Conservation (phyloP, 805 yeast genomes). For the Hanseniaspora meyeri region DNA sequence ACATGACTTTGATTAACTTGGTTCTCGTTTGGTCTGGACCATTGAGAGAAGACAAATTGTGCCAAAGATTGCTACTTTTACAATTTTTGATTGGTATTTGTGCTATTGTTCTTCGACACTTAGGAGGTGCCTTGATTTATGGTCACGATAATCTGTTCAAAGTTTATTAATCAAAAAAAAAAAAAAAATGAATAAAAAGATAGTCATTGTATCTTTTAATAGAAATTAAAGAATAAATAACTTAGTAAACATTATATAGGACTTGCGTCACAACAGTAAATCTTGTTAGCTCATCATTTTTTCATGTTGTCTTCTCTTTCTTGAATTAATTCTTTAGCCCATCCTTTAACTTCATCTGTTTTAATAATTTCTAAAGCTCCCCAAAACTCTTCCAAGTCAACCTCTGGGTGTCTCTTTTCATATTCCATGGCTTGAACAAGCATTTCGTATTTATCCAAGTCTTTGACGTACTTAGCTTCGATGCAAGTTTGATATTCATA, state of each 20-base stretch:
- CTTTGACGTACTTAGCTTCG: constrained; percentile 86
- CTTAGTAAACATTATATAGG: background rate
- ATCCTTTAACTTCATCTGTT: constrained; percentile 53
- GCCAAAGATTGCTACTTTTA: constrained; percentile 42
- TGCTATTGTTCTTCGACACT: constrained; percentile 65
- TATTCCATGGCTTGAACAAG: constrained; percentile 73
- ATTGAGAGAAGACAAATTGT: constrained; percentile 65
- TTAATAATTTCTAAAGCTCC: constrained; percentile 49
- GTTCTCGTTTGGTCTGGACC: constrained; percentile 83
- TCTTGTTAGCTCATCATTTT: too few relatives aligned
- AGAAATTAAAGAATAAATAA: background rate
- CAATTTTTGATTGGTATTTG: constrained; percentile 57
- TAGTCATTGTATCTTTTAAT: too few relatives aligned
- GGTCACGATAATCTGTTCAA: constrained; percentile 71
- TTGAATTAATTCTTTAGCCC: constrained; percentile 49
- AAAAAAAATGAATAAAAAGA: background rate
- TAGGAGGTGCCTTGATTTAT: constrained; percentile 72
- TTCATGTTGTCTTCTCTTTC: constrained; percentile 29
- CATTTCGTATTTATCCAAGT: constrained; percentile 84
- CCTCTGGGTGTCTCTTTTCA: constrained; percentile 49
- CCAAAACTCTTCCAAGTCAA: constrained; percentile 59
- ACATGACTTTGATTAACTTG: constrained; percentile 79
- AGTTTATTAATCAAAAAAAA: constrained; percentile 12
- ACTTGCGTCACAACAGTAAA: too few relatives aligned
- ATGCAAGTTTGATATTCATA: constrained; percentile 71